A percentile compares a stretch with the other conserved stretches of the same genome.
Evolutionary conservation across 2,329 filamentous ascomycete species (phyloP).

Genomic region (Tolypocladium paradoxum): DNA sequence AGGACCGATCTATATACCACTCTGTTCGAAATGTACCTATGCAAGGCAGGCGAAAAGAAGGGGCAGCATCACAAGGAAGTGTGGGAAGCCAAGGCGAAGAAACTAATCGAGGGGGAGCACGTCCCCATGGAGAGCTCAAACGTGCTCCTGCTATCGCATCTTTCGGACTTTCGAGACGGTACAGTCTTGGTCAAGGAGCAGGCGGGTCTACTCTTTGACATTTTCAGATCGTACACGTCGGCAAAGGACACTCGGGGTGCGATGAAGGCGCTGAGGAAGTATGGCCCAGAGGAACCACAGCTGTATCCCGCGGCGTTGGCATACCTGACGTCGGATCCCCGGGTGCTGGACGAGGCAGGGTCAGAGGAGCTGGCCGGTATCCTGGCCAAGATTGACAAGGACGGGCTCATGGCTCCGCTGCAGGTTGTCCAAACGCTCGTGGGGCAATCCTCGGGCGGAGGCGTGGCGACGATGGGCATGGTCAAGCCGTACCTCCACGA

Average conservation of each 20-base stretch:
- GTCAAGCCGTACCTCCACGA: slow-evolving; percentile 85
- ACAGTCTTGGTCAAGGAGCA: slow-evolving; percentile 90
- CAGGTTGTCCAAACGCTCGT: slow-evolving; percentile 93
- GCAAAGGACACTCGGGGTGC: slow-evolving; percentile 86
- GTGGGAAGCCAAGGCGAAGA: slow-evolving; percentile 88
- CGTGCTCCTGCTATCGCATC: slow-evolving; percentile 80
- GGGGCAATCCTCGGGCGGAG: slow-evolving; percentile 32
- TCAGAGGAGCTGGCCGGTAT: slow-evolving; percentile 70
- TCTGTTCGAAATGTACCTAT: slow-evolving; percentile 94
- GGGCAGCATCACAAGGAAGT: slow-evolving; percentile 55
- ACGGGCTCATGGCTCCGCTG: slow-evolving; percentile 86
- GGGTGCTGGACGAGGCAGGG: slow-evolving; percentile 75
- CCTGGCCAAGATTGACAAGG: slow-evolving; percentile 75
- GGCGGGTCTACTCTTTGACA: slow-evolving; percentile 83
- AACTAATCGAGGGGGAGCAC: slow-evolving; percentile 70
- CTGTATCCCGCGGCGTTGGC: slow-evolving; percentile 86
- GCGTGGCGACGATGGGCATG: slow-evolving; percentile 93
- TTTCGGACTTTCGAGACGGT: slow-evolving; percentile 82
- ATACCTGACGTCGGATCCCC: slow-evolving; percentile 80
- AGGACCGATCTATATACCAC: slow-evolving; percentile 86
- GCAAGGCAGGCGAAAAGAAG: slow-evolving; percentile 70
- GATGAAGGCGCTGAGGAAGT: slow-evolving; percentile 81
- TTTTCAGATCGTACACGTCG: slow-evolving; percentile 90
- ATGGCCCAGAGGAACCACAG: slow-evolving; percentile 81
- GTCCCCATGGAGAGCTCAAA: slow-evolving; percentile 90